phyloP scores from a whole-genome alignment of 352 stramenopile genomes.

The Pilasporangium apinafurcum region DNA sequence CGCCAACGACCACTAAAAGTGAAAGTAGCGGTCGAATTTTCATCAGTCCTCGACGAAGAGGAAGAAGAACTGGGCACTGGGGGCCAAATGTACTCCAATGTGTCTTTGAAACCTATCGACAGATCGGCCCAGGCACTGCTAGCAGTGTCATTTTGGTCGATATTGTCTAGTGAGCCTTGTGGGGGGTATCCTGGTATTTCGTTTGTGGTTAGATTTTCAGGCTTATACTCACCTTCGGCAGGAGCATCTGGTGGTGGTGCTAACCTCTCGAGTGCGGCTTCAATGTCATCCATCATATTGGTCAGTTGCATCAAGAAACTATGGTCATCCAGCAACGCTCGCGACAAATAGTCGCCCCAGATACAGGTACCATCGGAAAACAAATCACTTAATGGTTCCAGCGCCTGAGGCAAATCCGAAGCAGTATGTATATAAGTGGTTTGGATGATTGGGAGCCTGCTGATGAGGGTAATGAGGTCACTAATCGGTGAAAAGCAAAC shows the following conservation, averaged over 20 bases:
- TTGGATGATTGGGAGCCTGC: slow-evolving; percentile 21
- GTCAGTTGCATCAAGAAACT: too few species aligned
- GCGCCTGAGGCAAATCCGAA: slow-evolving; percentile 4
- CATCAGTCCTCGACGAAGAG: too few species aligned
- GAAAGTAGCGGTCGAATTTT: too few species aligned
- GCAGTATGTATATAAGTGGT: too few species aligned
- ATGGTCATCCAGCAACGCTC: slow-evolving; percentile 12
- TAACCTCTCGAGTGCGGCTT: not conserved
- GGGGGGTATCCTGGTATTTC: too few species aligned
- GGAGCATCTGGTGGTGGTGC: not conserved
- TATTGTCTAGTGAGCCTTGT: too few species aligned
- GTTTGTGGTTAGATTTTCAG: too few species aligned
- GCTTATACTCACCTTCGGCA: too few species aligned
- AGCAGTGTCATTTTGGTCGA: too few species aligned
- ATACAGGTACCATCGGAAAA: slow-evolving; percentile 37
- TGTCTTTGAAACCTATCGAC: slow-evolving; percentile 1
- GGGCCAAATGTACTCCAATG: not conserved
- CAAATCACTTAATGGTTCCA: slow-evolving; percentile 15
- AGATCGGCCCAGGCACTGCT: too few species aligned
- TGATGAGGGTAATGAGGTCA: slow-evolving; percentile 21
- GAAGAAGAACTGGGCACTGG: not conserved
- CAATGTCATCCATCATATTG: slow-evolving; percentile 9
- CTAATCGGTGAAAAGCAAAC: slow-evolving; percentile 38
- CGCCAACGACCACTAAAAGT: too few species aligned
- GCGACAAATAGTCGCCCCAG: slow-evolving; percentile 14